Evolutionary conservation across 2,329 filamentous ascomycete genomes (phyloP).

Genomic region (Grosmannia huntii): DNA sequence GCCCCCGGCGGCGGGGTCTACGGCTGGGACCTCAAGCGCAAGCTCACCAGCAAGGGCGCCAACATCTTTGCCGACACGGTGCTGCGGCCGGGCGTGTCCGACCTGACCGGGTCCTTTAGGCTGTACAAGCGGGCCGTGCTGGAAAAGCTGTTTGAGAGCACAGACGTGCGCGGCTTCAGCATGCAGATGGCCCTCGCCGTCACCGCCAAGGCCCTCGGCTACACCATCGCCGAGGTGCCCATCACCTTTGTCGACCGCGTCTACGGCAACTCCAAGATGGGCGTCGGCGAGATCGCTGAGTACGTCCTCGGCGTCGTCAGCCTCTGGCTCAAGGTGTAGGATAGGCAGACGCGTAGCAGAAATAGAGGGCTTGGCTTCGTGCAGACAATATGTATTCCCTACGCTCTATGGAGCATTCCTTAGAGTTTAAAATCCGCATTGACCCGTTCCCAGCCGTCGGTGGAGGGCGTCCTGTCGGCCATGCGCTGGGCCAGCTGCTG

Average conservation of each 20-base stretch:
- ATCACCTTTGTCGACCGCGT: slow-evolving; percentile 93
- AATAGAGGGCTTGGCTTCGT: no score
- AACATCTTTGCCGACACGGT: slow-evolving; percentile 95
- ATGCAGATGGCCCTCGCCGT: slow-evolving; percentile 99
- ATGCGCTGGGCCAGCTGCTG: slow-evolving; percentile 56
- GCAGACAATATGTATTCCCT: no score
- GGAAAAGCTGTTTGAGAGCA: slow-evolving; percentile 79
- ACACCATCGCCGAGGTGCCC: slow-evolving; percentile 84
- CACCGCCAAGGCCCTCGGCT: slow-evolving; percentile 89
- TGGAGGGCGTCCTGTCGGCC: slow-evolving; percentile 42
- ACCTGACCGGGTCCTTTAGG: slow-evolving; percentile 88
- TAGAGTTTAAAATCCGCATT: slow-evolving; percentile 68
- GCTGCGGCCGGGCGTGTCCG: slow-evolving; percentile 83
- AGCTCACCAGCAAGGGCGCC: slow-evolving; percentile 72
- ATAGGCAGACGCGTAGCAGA: no score
- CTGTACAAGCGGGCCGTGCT: slow-evolving; percentile 87
- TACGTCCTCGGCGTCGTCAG: slow-evolving; percentile 78
- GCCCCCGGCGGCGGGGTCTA: slow-evolving; percentile 80
- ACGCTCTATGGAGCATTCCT: not conserved
- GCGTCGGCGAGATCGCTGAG: slow-evolving; percentile 89
- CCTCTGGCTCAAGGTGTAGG: slow-evolving; percentile 69
- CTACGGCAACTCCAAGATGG: slow-evolving; percentile 86
- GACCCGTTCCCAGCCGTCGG: slow-evolving; percentile 55
- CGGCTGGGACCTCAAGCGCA: slow-evolving; percentile 91
- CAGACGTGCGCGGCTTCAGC: slow-evolving; percentile 91